Evolutionary conservation across 2,329 filamentous ascomycete genomes (phyloP).

Genomic region (Eurotiales sp.): DNA sequence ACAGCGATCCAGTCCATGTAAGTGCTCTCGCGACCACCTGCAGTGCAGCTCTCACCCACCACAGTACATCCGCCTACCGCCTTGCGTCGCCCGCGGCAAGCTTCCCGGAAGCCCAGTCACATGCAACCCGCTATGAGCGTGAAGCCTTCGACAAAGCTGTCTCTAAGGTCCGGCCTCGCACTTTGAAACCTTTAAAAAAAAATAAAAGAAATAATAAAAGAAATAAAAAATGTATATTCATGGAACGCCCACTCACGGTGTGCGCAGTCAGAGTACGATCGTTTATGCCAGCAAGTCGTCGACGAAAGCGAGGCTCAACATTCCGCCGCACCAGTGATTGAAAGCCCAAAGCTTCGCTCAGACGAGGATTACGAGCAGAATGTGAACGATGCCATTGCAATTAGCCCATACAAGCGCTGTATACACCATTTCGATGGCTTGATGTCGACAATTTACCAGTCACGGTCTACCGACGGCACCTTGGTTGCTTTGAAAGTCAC

Average conservation of each 20-base stretch:
- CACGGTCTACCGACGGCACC: constrained; percentile 41
- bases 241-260: constrained; percentile 25
- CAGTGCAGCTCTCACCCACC: constrained; percentile 15
- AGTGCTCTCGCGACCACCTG: constrained; percentile 24
- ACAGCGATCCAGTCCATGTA: constrained; percentile 61
- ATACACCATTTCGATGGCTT: constrained; percentile 62
- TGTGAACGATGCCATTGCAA: constrained; percentile 32
- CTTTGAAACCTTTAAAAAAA: neutral
- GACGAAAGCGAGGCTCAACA: constrained; percentile 27
- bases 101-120: constrained; percentile 47
- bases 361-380: constrained; percentile 24
- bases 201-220: too few relatives aligned
- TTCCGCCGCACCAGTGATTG: constrained; percentile 22
- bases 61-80: constrained; percentile 49
- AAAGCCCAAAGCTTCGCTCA: constrained; percentile 19
- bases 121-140: constrained; percentile 63
- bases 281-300: constrained; percentile 38
- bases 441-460: constrained; percentile 79
- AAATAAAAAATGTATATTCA: too few relatives aligned
- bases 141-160: constrained; percentile 36
- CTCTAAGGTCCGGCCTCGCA: constrained; percentile 31
- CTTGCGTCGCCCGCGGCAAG: constrained; percentile 42
- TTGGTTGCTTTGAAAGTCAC: constrained; percentile 81
- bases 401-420: constrained; percentile 57
- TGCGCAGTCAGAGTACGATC: constrained; percentile 55